A percentile compares a stretch with the other conserved stretches of the same genome.
phyloP scores from a whole-genome alignment of 148 eudicot species.

The Pouteria glomerata region DNA sequence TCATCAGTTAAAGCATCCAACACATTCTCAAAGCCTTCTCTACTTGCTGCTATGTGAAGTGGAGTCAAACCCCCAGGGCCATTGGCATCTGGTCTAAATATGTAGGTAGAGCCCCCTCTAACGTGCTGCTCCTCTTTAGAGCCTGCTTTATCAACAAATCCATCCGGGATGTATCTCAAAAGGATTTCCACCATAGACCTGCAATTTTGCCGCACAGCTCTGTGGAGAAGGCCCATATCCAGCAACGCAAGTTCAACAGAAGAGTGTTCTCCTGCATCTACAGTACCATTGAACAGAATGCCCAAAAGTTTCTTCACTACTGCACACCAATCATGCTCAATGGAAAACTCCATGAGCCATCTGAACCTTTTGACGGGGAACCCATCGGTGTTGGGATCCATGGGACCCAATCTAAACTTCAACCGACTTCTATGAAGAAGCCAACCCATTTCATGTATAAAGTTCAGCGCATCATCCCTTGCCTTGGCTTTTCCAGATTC shows the following conservation, averaged over 20 bases:
- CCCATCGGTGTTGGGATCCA: conserved; percentile 28
- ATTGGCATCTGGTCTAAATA: conserved; percentile 71
- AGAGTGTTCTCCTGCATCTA: conserved; percentile 46
- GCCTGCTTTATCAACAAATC: conserved; percentile 10
- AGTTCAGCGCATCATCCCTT: conserved; percentile 56
- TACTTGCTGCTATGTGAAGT: conserved; percentile 79
- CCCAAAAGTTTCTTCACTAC: conserved; percentile 69
- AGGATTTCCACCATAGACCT: conserved; percentile 68
- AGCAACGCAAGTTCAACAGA: conserved; percentile 43
- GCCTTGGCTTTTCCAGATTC: conserved; percentile 24
- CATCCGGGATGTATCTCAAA: conserved; percentile 41
- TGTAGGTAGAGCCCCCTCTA: conserved; percentile 16
- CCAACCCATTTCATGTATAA: conserved; percentile 95
- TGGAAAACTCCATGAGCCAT: conserved; percentile 72
- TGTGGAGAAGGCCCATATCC: conserved; percentile 71
- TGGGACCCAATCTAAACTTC: conserved; percentile 30
- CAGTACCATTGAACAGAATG: conserved; percentile 49
- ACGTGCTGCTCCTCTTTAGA: conserved; percentile 17
- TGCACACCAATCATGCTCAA: conserved; percentile 82
- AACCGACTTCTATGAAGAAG: conserved; percentile 61
- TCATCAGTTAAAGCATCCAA: conserved; percentile 90
- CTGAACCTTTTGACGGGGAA: conserved; percentile 67
- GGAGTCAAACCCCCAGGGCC: conserved; percentile 93
- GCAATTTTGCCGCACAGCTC: conserved; percentile 69
- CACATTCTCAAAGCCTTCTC: conserved; percentile 53